Evolutionary conservation across 352 stramenopile species (phyloP).

Genomic region (Globisporangium cederbergense): DNA sequence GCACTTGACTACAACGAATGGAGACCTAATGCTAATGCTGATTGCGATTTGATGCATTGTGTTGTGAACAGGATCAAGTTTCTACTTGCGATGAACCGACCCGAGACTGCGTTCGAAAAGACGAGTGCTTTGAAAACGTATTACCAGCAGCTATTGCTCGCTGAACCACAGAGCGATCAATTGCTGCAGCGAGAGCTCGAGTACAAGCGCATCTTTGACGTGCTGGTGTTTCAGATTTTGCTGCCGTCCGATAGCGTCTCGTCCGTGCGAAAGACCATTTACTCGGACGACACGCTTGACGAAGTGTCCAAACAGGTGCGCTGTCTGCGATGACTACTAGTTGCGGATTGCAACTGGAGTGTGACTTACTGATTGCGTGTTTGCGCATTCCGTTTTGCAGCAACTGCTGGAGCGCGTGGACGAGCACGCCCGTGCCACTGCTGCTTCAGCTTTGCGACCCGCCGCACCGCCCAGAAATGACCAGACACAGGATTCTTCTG

Average conservation of each 20-base stretch:
- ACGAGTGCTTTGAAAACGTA: conserved; percentile 24
- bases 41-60: neutral
- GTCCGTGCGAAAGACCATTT: conserved; percentile 32
- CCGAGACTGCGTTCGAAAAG: conserved; percentile 24
- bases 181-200: conserved; percentile 13
- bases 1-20: neutral
- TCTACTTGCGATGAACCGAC: conserved; percentile 54
- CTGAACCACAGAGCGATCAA: conserved; percentile 4
- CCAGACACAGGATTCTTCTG: conserved; percentile 6
- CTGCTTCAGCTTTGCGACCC: neutral
- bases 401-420: conserved; percentile 34
- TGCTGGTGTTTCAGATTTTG: conserved; percentile 48
- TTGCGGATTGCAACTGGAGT: neutral
- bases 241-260: conserved; percentile 37
- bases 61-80: conserved; percentile 46
- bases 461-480: conserved; percentile 8
- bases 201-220: conserved; percentile 29
- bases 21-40: neutral
- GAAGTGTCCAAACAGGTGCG: conserved; percentile 42
- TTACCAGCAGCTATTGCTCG: neutral
- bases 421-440: conserved; percentile 2
- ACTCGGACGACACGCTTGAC: conserved; percentile 34
- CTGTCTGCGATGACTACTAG: too few relatives aligned
- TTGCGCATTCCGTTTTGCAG: neutral
- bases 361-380: neutral